Evolutionary conservation across 768 basidiomycete genomes (phyloP), one percentile per base, ranked within the genome.

Genomic region (Mycena floridula): DNA sequence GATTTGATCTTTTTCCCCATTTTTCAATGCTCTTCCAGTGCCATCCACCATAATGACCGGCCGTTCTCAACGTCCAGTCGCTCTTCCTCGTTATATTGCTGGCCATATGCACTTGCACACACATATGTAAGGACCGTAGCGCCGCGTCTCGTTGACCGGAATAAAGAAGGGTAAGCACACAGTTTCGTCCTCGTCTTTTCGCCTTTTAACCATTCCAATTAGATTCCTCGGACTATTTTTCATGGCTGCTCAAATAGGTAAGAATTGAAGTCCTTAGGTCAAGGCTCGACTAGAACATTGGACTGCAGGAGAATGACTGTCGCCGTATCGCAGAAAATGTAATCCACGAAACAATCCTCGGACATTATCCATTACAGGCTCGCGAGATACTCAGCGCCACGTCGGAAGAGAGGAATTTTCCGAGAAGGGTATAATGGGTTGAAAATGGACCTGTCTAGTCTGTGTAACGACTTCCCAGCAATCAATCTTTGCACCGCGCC

Each of bases 11-110:
- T n/a, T n/a, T n/a, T n/a, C n/a, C n/a, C n/a, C n/a, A n/a, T n/a
- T n/a, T n/a, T n/a, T n/a, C n/a, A n/a, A n/a, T n/a, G n/a, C n/a
- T n/a, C n/a, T n/a, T n/a, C n/a, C n/a, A n/a, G n/a, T n/a, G n/a
- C n/a, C n/a, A n/a, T n/a, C n/a, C n/a, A n/a, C n/a, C n/a, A n/a
- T n/a, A n/a, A 35, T 35, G 32, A 35, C 95, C 23, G 96, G 95
- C 2, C n/a, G 76, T 99, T 20, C 96, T 98, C 82, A 95, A 97
- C 68, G 98, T 99, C 60, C 86, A 95, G 64, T 92, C 94, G 0
- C 76, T 99, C 16, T 76, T 99, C 16, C 82, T 95, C 57, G 92
- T 95, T 61, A 84, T 97, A 51, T 77, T 98, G 7, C 76, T 99
- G 40, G 73, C 89, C 62, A 92, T 97, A 48, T 99, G 96, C 70